Percentiles rank a stretch among this genome's conserved stretches.
These are phyloP conservation scores for Vachellia collinsii DNA, from an alignment of 306 rosid species.

Conservation along the genomic window DNA sequence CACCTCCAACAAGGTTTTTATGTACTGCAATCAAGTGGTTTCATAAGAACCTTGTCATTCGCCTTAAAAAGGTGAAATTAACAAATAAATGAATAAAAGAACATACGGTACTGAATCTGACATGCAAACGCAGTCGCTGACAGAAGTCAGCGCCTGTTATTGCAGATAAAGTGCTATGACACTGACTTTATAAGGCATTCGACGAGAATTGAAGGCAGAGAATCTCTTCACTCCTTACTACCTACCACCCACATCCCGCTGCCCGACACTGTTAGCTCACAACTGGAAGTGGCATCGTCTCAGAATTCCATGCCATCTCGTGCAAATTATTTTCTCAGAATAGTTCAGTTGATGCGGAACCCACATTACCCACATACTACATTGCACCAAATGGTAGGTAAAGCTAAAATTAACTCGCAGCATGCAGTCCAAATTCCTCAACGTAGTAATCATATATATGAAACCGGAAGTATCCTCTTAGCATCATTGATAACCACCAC, in stretches of 20 bases:
- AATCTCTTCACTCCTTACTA: neutral
- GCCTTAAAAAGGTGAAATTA: neutral
- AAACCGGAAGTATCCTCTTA: slow-evolving; percentile 1
- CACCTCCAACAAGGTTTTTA: neutral
- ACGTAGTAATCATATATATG: neutral
- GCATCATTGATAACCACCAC: neutral
- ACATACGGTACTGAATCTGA: neutral
- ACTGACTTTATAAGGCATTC: neutral
- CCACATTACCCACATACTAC: neutral
- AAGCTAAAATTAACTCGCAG: slow-evolving; percentile 11
- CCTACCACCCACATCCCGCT: neutral
- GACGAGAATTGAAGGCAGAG: neutral
- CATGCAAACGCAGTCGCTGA: neutral
- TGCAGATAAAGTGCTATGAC: slow-evolving; percentile 13
- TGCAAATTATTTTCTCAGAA: slow-evolving; percentile 22
- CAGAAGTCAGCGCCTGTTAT: slow-evolving; percentile 8
- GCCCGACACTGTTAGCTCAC: slow-evolving; percentile 18
- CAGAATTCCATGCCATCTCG: neutral
- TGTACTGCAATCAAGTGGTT: neutral
- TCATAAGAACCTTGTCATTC: neutral
- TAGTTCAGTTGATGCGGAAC: neutral
- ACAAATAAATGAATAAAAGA: neutral
- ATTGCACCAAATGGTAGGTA: neutral
- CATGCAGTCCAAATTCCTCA: slow-evolving; percentile 1
- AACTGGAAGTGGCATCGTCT: slow-evolving; percentile 4